Evolutionary conservation across 2,329 filamentous ascomycete species (phyloP).

Genomic region (Fusarium sp.): DNA sequence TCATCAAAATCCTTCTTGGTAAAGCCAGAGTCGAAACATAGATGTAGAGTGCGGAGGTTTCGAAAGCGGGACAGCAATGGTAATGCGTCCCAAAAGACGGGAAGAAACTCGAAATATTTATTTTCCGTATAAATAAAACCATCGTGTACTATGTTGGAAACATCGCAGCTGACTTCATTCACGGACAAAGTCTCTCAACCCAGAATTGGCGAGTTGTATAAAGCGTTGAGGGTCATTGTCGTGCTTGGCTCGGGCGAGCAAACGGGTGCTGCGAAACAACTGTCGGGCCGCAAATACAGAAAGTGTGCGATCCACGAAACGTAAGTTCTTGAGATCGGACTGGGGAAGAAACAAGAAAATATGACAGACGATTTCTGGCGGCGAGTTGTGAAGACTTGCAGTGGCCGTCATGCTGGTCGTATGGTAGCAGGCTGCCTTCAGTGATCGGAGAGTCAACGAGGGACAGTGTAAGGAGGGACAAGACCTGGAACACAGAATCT

Average conservation of each 20-base stretch:
- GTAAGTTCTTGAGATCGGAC: background rate
- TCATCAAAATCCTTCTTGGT: rapidly evolving
- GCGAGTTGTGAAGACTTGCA: background rate
- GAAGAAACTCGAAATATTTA: background rate
- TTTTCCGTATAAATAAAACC: background rate
- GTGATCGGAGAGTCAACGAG: background rate
- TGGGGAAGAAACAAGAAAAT: background rate
- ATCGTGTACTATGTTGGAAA: background rate
- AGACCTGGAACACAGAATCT: background rate
- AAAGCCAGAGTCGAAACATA: background rate
- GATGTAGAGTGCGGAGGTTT: background rate
- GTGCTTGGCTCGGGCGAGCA: background rate
- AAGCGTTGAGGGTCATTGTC: background rate
- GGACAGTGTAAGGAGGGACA: rapidly evolving
- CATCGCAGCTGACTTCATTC: background rate
- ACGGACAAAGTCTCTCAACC: background rate
- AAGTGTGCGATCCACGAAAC: background rate
- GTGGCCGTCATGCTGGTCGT: background rate
- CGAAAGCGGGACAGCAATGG: background rate
- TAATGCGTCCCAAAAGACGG: background rate
- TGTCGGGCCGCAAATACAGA: background rate
- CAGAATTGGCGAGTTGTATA: background rate
- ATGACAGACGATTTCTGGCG: background rate
- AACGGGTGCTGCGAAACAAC: background rate
- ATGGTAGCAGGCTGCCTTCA: background rate